Base-by-base conservation (phyloP, 306 rosid genomes). In the Acmispon strigosus region DNA sequence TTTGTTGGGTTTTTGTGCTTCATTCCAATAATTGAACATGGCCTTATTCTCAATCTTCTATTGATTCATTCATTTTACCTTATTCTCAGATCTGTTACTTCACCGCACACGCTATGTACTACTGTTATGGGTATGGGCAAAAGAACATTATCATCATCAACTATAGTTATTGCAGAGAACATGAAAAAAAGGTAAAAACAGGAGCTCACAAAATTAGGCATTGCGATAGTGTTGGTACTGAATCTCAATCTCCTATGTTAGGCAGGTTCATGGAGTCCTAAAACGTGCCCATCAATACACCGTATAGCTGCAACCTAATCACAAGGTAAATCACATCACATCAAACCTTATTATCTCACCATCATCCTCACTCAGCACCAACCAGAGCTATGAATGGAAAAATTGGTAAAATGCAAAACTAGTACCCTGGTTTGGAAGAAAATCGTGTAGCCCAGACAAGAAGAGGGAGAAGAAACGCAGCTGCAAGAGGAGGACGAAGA, bases 181-280 rank as follows among this genome's bases (percentile, higher is more conserved):
- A 27, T 10, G 49, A 62, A 53, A 9, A n/a, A 60, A 10, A 64
- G 0, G 8, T 6, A 42, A 18, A 29, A 41, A 5, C 42, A 56
- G 14, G 2, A 1, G 32, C 2, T 2, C 8, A 13, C 14, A 19
- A 54, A 12, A 47, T n/a, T 8, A 18, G 6, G 8, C 1, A 11
- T 0, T 6, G 5, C 12, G 32, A 12, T 60, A 71, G 13, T 64
- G 15, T 24, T 57, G 47, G 27, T 15, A 60, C 8, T 13, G 52
- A 16, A 82, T 84, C 62, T 69, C 24, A n/a, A n/a, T n/a, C 2
- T 22, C 62, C 71, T 15, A 44, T 66, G 62, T 69, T 84, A 84
- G 22, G 36, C 78, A 7, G 92, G 95, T 76, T 94, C 96, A 50
- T 85, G 82, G 63, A 90, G 94, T 57, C 96, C 98, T 64, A 94